Percentiles rank a stretch among this genome's conserved stretches.
phyloP scores from a whole-genome alignment of 768 basidiomycete species.

The Rhodotorula kratochvilovae region DNA sequence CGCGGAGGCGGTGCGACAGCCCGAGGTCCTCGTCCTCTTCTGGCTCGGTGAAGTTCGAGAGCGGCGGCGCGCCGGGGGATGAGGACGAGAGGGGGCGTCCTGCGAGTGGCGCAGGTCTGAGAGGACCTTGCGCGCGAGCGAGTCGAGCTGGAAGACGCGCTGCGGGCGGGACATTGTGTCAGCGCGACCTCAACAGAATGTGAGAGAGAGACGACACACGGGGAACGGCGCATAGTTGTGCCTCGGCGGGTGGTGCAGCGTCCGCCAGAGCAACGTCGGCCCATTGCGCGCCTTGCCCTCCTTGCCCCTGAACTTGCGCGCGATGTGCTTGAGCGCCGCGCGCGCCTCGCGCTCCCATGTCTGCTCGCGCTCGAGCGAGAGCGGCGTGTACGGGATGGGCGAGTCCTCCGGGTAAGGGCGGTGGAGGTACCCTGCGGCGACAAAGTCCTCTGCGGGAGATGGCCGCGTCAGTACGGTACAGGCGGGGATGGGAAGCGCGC shows the following conservation, averaged over 20 bases:
- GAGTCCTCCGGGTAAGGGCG: conserved; percentile 40
- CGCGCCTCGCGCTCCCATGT: conserved; percentile 37
- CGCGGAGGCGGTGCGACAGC: conserved; percentile 22
- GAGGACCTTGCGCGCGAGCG: conserved; percentile 32
- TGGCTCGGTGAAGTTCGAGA: neutral
- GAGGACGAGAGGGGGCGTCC: neutral
- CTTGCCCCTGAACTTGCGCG: conserved; percentile 19
- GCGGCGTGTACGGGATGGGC: conserved; percentile 35
- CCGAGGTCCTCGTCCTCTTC: conserved; percentile 29
- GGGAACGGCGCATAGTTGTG: conserved; percentile 40
- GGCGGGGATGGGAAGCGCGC: too few relatives aligned
- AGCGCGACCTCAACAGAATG: rapidly evolving
- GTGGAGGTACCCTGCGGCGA: conserved; percentile 25
- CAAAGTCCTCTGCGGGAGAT: conserved; percentile 34
- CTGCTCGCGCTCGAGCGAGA: conserved; percentile 17
- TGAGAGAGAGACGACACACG: neutral
- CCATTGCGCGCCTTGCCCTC: conserved; percentile 30
- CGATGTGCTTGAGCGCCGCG: conserved; percentile 28
- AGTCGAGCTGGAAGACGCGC: conserved; percentile 38
- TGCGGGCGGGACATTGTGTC: neutral
- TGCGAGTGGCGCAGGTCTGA: conserved; percentile 28
- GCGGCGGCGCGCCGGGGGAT: neutral
- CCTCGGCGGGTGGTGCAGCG: conserved; percentile 35
- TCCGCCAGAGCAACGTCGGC: conserved; percentile 33
- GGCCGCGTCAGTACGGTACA: neutral